Evolutionary conservation across 352 stramenopile species (phyloP).

Genomic region (Globisporangium cystogenes): DNA sequence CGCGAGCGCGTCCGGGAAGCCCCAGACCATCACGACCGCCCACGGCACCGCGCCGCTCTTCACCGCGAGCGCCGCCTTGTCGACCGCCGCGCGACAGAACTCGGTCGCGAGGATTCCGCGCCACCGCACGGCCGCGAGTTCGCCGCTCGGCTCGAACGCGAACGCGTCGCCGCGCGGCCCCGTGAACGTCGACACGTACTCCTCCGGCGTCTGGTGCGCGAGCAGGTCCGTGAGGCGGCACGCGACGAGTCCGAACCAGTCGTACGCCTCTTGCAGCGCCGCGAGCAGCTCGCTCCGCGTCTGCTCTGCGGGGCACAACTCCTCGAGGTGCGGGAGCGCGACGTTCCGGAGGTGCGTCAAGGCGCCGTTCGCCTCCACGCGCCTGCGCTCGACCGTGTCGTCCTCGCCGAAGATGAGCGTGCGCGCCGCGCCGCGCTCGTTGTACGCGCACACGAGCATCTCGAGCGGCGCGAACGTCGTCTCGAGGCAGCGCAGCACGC

Average conservation of each 20-base stretch:
- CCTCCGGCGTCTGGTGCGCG: slow-evolving; percentile 40
- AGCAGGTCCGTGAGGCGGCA: slow-evolving; percentile 56
- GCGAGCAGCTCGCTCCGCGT: slow-evolving; percentile 17
- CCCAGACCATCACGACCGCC: slow-evolving; percentile 74
- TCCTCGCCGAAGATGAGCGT: slow-evolving; percentile 75
- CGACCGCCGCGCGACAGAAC: slow-evolving; percentile 47
- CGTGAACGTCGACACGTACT: slow-evolving; percentile 78
- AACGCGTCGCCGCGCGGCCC: slow-evolving; percentile 29
- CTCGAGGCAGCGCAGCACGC: slow-evolving; percentile 37
- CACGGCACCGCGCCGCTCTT: slow-evolving; percentile 46
- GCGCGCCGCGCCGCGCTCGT: slow-evolving; percentile 43
- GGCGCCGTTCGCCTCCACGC: slow-evolving; percentile 53
- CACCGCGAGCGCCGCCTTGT: slow-evolving; percentile 43
- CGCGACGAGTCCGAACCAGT: slow-evolving; percentile 73
- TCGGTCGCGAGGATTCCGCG: slow-evolving; percentile 56
- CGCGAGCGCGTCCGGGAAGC: slow-evolving; percentile 64
- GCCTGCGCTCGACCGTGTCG: slow-evolving; percentile 47
- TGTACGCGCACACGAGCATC: slow-evolving; percentile 77
- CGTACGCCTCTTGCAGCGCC: slow-evolving; percentile 49
- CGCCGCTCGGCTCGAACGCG: slow-evolving; percentile 20
- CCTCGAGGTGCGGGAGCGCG: slow-evolving; percentile 48
- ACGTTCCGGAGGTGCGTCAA: slow-evolving; percentile 37
- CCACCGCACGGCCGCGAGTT: slow-evolving; percentile 62
- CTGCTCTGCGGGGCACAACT: slow-evolving; percentile 15
- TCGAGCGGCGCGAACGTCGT: slow-evolving; percentile 47